Base-by-base conservation (phyloP, 495 filamentous ascomycete species). In the Lasiosphaeria hispida region DNA sequence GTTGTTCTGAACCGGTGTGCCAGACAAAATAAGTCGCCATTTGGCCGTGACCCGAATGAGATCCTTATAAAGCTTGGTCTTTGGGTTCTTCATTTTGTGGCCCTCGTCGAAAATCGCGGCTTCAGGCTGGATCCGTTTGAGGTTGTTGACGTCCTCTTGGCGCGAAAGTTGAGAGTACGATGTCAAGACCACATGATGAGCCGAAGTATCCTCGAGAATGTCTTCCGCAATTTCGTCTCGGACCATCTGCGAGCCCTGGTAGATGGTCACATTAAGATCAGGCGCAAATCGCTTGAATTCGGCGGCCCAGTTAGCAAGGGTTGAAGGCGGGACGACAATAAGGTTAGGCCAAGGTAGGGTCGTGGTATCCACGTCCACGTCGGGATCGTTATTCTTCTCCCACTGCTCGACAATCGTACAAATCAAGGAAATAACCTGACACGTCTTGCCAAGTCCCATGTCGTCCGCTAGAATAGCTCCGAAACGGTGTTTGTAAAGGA, bases 381-480 rank as follows among this genome's bases (percentile, higher is more conserved):
- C 54, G 1, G 51, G 55, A 4, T 52, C 40, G 11, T 57, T 50
- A 7, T 59, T 56, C 7, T 35, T 18, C n/a, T 63, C 60, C 41
- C 67, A 69, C 3, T 64, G 83, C 61, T 91, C 83, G 11, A 85
- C 82, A 7, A 98, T 76, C 61, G 96, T 87, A 4, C 92, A 86
- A 18, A 98, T 80, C 68, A 97, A 92, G 0, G 91, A 83, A 61
- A 98, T 96, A 53, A 98, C 91, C 65, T 97, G 92, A 63, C 91
- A 96, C 0, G 94, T 98, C 77, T 98, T 98, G 10, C 94, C 94
- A 8, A 97, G 80, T 42, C 94, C 94, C 94, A 98, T 98, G 62
- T 98, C 94, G 68, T 98, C 94, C 0, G 94, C 95, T 13, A 98
- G 77, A 59, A 98, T 97, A 44, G 92, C 88, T 55, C 88, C 91